Conservation (phyloP, 495 filamentous ascomycete species). For the Aspergillus conjunctus region DNA sequence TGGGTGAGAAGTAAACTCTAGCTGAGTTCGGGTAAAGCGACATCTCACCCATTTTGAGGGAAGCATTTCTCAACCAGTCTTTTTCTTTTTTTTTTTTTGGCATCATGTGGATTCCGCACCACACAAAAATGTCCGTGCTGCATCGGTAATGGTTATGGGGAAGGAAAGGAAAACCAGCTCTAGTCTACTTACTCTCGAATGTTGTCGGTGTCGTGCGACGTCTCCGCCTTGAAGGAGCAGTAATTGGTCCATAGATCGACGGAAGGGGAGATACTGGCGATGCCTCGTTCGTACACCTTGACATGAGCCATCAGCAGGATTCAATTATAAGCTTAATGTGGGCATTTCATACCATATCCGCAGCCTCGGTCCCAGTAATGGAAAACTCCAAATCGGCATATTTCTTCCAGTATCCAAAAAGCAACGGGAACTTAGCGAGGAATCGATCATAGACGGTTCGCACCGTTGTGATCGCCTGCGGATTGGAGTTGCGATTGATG, state of each 20-base stretch:
- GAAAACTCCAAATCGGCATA: conserved; percentile 98
- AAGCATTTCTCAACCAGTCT: conserved; percentile 31
- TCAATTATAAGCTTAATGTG: neutral
- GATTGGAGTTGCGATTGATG: conserved; percentile 93
- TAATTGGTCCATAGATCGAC: conserved; percentile 98
- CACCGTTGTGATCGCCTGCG: conserved; percentile 83
- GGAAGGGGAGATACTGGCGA: conserved; percentile 88
- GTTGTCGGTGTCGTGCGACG: conserved; percentile 87
- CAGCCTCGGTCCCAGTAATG: conserved; percentile 94
- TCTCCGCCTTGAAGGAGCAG: conserved; percentile 96
- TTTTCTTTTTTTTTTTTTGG: conserved; percentile 20
- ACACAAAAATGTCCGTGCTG: conserved; percentile 43
- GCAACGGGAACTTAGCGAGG: conserved; percentile 89
- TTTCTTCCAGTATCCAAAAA: conserved; percentile 99
- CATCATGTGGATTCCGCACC: conserved; percentile 38
- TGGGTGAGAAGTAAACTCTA: conserved; percentile 59
- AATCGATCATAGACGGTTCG: conserved; percentile 89
- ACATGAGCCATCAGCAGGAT: conserved; percentile 8
- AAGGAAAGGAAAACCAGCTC: conserved; percentile 66
- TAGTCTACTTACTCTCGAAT: conserved; percentile 98
- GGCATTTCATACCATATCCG: conserved; percentile 75
- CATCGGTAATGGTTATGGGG: conserved; percentile 42
- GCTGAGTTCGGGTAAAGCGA: conserved; percentile 44
- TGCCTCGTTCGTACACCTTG: conserved; percentile 92
- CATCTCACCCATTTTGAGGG: conserved; percentile 59